Evolutionary conservation across 495 filamentous ascomycete species (phyloP).

Genomic region (Amphirosellinia nigrospora): DNA sequence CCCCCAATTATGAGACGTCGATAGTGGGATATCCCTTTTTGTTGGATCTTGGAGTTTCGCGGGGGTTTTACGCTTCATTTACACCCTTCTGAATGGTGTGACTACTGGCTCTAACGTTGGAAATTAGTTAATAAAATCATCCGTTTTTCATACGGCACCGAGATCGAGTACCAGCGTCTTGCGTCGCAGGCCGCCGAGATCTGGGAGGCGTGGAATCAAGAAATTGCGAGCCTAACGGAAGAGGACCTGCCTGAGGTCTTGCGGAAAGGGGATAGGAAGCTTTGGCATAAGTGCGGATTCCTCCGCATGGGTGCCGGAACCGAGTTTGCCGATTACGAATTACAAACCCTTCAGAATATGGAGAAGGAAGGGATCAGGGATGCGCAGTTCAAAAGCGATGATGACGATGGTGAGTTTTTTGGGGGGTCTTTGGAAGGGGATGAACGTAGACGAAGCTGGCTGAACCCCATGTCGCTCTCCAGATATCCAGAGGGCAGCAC

Average conservation of each 20-base stretch:
- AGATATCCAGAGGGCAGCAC: constrained; percentile 37
- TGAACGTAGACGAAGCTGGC: neutral
- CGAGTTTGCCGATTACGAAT: constrained; percentile 43
- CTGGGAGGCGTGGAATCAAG: constrained; percentile 53
- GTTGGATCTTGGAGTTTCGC: too few relatives aligned
- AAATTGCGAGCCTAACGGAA: constrained; percentile 30
- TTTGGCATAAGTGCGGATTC: constrained; percentile 44
- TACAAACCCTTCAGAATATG: constrained; percentile 43
- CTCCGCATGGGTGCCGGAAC: constrained; percentile 39
- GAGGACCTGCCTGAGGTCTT: constrained; percentile 43
- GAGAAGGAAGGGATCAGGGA: constrained; percentile 38
- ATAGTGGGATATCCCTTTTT: too few relatives aligned
- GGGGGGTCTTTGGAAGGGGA: neutral
- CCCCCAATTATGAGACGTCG: neutral
- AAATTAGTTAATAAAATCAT: constrained; percentile 50
- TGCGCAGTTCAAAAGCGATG: constrained; percentile 40
- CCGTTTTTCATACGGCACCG: constrained; percentile 47
- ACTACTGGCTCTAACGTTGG: neutral
- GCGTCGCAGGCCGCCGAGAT: constrained; percentile 45
- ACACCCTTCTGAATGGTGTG: neutral
- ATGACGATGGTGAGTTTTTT: constrained; percentile 35
- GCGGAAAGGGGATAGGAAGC: constrained; percentile 31
- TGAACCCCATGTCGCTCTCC: neutral
- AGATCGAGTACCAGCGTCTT: constrained; percentile 51
- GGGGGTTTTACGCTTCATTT: too few relatives aligned